Conservation (phyloP, 2,329 filamentous ascomycete species). For the Colletotrichum tofieldiae region DNA sequence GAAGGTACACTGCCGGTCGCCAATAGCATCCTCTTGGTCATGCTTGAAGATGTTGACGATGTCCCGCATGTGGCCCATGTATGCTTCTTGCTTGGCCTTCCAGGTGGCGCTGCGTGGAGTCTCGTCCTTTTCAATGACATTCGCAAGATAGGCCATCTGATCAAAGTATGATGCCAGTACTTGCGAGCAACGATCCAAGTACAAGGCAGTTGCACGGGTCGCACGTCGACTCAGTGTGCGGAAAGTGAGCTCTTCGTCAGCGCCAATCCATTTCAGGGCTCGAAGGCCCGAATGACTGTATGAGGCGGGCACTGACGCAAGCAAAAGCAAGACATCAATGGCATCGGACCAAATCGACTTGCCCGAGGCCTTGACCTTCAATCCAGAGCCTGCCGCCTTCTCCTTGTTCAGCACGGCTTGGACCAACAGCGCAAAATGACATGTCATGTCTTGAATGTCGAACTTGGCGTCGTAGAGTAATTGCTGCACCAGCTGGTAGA, state of each 20-base stretch:
- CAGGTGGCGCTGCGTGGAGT: background rate
- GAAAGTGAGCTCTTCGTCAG: background rate
- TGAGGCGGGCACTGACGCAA: conserved; percentile 13
- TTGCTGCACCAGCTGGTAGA: conserved; percentile 51
- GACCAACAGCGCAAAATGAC: background rate
- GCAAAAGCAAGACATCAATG: conserved; percentile 24
- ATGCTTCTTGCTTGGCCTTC: conserved; percentile 25
- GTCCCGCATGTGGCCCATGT: conserved; percentile 37
- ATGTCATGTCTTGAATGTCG: conserved; percentile 45
- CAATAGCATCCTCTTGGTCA: background rate
- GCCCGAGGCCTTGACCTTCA: conserved; percentile 16
- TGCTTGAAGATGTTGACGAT: conserved; percentile 26
- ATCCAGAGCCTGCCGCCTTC: background rate
- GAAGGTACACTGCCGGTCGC: conserved; percentile 7
- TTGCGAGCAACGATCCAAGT: conserved; percentile 20
- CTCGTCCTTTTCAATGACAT: conserved; percentile 1
- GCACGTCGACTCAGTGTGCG: background rate
- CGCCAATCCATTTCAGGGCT: conserved; percentile 8
- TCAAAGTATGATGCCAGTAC: conserved; percentile 45
- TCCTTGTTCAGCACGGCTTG: background rate
- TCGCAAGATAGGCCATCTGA: conserved; percentile 43
- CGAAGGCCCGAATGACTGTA: background rate
- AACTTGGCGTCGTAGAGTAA: conserved; percentile 49
- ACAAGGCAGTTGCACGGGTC: background rate
- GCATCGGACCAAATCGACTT: conserved; percentile 20